Base-by-base conservation (phyloP, 257 asterid genomes). In the Solanum sejunctum region DNA sequence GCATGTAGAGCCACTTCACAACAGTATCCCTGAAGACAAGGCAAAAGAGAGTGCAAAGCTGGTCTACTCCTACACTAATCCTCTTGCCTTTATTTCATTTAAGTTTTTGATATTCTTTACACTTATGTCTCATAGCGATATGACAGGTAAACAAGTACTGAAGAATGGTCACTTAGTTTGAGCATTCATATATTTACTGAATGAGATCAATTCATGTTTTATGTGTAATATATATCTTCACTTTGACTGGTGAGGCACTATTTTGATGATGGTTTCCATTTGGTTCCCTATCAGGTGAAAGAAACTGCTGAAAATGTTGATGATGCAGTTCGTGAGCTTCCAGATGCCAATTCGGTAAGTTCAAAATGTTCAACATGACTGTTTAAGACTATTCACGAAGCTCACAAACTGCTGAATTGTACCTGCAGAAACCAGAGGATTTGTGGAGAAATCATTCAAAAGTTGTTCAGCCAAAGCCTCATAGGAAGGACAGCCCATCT, bases 321-420 rank as follows among this genome's bases (percentile, higher is more conserved):
- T 86, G 98, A 92, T 1, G 99, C 99, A 18, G 99, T 93, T 77
- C 92, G 97, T 86, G 99, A 97, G 85, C 98, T 97, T 88, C 99
- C 99, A 11, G 98, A 97, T 90, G 99, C 99, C 81, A 97, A 97
- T 88, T 82, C 85, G 92, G 99, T 97, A 91, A 86, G 79, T 67
- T 43, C 84, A 32, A 39, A 57, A 11, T 41, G 64, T 66, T 81
- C 67, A 79, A 55, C 36, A 4, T 2, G 64, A 36, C 84, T 55
- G 39, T 4, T 13, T 28, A 41, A 51, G 55, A 12, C 0, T 56
- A 81, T 43, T 28, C 39, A 67, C n/a, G 56, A 70, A 57, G 41
- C 78, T 69, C 84, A 86, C 80, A 75, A 84, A 32, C 47, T 85
- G 20, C 49, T 75, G 71, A 80, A 8, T 86, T 82, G 57, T 32